Evolutionary conservation across 306 rosid genomes (phyloP).

Genomic region (Vicia villosa): DNA sequence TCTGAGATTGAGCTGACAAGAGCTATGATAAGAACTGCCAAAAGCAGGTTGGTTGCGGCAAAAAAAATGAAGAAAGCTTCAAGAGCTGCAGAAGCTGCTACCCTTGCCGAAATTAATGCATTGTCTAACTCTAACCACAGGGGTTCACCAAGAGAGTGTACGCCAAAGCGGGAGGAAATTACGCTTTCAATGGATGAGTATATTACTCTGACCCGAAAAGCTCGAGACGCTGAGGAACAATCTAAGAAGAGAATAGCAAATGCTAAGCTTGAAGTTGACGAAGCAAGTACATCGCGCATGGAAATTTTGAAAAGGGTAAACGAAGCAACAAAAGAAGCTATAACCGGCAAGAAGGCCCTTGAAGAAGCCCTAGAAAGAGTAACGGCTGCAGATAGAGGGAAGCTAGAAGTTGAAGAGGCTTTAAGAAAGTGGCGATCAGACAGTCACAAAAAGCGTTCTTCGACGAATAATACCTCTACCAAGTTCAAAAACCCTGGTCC

Average conservation of each 20-base stretch:
- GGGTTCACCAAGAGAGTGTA: constrained; percentile 18
- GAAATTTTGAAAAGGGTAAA: constrained; percentile 64
- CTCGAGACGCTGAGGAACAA: constrained; percentile 61
- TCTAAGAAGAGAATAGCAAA: constrained; percentile 58
- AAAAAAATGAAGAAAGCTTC: constrained; percentile 91
- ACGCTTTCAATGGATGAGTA: constrained; percentile 79
- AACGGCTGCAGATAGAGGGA: constrained; percentile 79
- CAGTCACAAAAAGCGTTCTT: constrained; percentile 59
- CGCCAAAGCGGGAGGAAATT: constrained; percentile 37
- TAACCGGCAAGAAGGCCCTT: constrained; percentile 61
- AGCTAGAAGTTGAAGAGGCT: constrained; percentile 80
- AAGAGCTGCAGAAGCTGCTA: constrained; percentile 74
- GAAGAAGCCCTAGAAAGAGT: constrained; percentile 85
- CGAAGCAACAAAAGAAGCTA: constrained; percentile 74
- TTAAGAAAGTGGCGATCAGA: constrained; percentile 82
- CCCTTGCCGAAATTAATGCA: constrained; percentile 71
- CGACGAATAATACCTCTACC: constrained; percentile 49
- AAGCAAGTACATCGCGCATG: constrained; percentile 56
- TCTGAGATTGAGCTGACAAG: constrained; percentile 79
- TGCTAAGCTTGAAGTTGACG: constrained; percentile 76
- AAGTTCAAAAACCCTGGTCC: constrained; percentile 70
- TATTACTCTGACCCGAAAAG: constrained; percentile 56
- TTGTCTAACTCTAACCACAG: constrained; percentile 43
- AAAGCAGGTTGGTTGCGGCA: constrained; percentile 77
- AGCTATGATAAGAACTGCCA: constrained; percentile 68